These are phyloP conservation scores for Erodium texanum DNA, from an alignment of 441 rosid genomes.

Conservation along the genomic window DNA sequence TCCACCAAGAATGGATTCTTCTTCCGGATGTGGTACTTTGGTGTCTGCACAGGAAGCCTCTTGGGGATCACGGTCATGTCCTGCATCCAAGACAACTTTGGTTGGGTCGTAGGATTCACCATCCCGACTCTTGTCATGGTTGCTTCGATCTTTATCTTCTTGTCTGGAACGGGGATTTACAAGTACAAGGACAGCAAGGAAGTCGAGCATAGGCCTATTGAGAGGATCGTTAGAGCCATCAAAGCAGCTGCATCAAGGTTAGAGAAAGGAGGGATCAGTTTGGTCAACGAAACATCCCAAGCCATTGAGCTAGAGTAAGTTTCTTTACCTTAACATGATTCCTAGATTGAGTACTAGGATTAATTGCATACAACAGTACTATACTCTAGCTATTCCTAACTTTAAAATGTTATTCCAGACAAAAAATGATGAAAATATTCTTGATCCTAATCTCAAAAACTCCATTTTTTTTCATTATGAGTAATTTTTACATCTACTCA, in stretches of 20 bases:
- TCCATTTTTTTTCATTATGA: too few relatives aligned
- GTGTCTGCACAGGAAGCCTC: slow-evolving; percentile 76
- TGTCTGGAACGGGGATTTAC: slow-evolving; percentile 48
- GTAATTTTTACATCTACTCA: too few relatives aligned
- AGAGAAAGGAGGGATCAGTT: slow-evolving; percentile 27
- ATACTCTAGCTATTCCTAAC: too few relatives aligned
- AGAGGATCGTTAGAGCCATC: slow-evolving; percentile 23
- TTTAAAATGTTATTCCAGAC: too few relatives aligned
- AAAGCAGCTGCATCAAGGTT: slow-evolving; percentile 30
- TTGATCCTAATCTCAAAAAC: too few relatives aligned
- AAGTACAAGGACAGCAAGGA: slow-evolving; percentile 23
- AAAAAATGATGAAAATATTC: too few relatives aligned
- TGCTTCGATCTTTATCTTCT: slow-evolving; percentile 36
- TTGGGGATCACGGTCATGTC: slow-evolving; percentile 81
- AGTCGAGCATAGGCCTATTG: slow-evolving; percentile 20
- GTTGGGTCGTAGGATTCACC: slow-evolving; percentile 89
- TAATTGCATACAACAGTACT: too few relatives aligned
- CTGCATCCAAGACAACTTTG: slow-evolving; percentile 75
- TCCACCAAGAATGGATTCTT: slow-evolving; percentile 46
- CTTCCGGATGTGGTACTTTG: slow-evolving; percentile 90
- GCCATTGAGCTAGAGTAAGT: slow-evolving; percentile 68
- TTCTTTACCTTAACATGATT: background rate
- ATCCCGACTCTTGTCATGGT: slow-evolving; percentile 65
- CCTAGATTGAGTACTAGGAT: too few relatives aligned
- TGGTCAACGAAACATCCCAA: slow-evolving; percentile 33